Conservation (phyloP, 768 basidiomycete genomes). For the Lactifluus echinatus region DNA sequence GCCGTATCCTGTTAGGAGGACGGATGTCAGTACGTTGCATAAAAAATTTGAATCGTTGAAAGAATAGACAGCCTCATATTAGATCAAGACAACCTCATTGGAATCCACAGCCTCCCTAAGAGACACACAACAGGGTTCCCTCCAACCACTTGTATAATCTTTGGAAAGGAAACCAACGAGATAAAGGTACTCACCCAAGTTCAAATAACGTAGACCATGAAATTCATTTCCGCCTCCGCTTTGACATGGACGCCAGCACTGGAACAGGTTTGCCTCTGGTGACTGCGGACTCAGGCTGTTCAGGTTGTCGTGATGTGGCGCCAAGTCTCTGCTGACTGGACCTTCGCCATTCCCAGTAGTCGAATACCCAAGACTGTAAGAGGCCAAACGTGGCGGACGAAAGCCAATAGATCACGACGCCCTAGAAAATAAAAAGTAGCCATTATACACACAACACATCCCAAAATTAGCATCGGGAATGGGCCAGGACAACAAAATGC, state of each 20-base stretch:
- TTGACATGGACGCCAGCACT: not conserved
- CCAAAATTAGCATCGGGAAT: constrained; percentile 3
- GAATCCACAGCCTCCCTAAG: constrained; percentile 35
- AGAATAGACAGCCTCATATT: constrained; percentile 58
- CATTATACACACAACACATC: not conserved
- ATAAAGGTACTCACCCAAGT: constrained; percentile 11
- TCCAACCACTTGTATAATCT: constrained; percentile 76
- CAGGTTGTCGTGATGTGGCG: not conserved
- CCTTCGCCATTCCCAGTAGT: constrained; percentile 48
- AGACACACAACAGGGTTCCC: constrained; percentile 41
- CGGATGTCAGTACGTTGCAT: not conserved
- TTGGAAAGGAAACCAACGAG: constrained; percentile 30
- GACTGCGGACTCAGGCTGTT: not conserved
- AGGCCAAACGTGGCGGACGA: constrained; percentile 69
- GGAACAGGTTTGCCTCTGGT: not conserved
- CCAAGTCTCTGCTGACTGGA: constrained; percentile 12
- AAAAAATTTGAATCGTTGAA: not conserved
- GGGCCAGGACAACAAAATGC: not conserved
- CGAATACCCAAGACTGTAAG: constrained; percentile 64
- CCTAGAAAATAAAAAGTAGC: constrained; percentile 31
- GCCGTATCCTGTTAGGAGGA: not conserved
- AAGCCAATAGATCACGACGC: constrained; percentile 67
- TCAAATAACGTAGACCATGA: not conserved
- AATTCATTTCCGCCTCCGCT: constrained; percentile 6
- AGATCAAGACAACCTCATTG: constrained; percentile 78